Percentiles rank a stretch among this genome's conserved stretches.
Conservation (phyloP, 2,329 filamentous ascomycete genomes). For the Fusarium concolor region DNA sequence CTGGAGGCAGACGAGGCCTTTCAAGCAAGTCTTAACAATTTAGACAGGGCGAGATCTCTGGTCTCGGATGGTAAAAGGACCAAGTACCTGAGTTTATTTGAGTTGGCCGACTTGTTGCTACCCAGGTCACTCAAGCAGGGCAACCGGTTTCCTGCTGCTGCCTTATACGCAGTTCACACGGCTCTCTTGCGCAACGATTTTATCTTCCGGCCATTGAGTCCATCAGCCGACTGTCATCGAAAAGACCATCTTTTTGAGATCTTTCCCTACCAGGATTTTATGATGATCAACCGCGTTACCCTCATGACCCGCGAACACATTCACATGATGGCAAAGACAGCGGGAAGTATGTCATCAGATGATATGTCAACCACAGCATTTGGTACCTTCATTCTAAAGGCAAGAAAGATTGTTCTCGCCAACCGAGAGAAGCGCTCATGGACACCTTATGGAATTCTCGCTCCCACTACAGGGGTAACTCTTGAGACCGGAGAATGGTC, state of each 20-base stretch:
- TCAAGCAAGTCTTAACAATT: conserved; percentile 59
- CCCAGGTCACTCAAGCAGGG: conserved; percentile 50
- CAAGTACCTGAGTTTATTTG: conserved; percentile 62
- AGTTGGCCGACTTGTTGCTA: conserved; percentile 62
- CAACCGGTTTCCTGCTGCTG: conserved; percentile 57
- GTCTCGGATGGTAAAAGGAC: conserved; percentile 54
- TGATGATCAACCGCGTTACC: conserved; percentile 49
- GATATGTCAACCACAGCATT: conserved; percentile 46
- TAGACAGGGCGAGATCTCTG: conserved; percentile 59
- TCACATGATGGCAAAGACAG: conserved; percentile 30
- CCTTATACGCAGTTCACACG: conserved; percentile 77
- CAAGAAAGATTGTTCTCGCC: conserved; percentile 61
- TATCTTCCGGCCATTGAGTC: conserved; percentile 66
- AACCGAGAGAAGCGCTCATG: conserved; percentile 63
- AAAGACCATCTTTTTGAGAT: conserved; percentile 71
- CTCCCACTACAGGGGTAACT: conserved; percentile 44
- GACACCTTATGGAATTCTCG: conserved; percentile 62
- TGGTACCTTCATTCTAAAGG: conserved; percentile 61
- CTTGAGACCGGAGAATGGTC: conserved; percentile 46
- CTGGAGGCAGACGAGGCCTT: conserved; percentile 58
- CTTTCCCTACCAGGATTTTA: conserved; percentile 48
- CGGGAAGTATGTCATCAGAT: conserved; percentile 24
- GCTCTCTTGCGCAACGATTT: conserved; percentile 70
- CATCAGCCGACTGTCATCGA: conserved; percentile 60
- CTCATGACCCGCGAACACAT: conserved; percentile 51